Evolutionary conservation across 257 asterid species (phyloP), one percentile per base, ranked within the genome.

Genomic region (Rhazya stricta): DNA sequence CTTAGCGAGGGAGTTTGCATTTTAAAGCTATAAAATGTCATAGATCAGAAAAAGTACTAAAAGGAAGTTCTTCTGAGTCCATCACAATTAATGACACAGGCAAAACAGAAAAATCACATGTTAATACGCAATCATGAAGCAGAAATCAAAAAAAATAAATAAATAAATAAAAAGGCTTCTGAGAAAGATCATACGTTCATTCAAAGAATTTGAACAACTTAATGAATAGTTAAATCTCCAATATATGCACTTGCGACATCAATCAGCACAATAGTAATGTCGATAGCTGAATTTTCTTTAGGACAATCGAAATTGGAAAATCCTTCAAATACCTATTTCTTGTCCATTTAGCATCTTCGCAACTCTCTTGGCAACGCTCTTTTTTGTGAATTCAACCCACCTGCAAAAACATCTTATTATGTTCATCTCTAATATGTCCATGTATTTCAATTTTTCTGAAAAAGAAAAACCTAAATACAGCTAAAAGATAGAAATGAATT

Each of bases 341-440:
- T 95, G 92, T 23, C 99, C 96, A 46, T 92, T 95, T 69, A 95
- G 83, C 90, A 87, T 91, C 62, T 66, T 78, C 12, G 97, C 94
- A 29, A 92, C 91, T 79, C 96, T 85, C 84, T 92, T 94, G 66
- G 99, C 98, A 72, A 89, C 89, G 76, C 90, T 83, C 86, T 91
- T 95, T 77, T 92, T 83, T 0, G 83, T 77, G 76, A 91, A 94
- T 86, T 94, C 99, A 67, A 91, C 96, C 99, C 99, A 91, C 86
- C 96, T 94, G 86, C 83, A 83, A 23, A 72, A 37, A 3, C 37
- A 60, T 66, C 19, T 7, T 21, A 51, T 51, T 21, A 51, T 19
- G 58, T 8, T 5, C 48, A 37, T 34, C 21, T 21, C 48, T 66
- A 3, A 1, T 66, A 66, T 9, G 18, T 36, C 1, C 46, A 6